These are phyloP conservation scores for Wickerhamomyces sp. DNA, from an alignment of 1,139 yeast genomes.

Conservation along the genomic window DNA sequence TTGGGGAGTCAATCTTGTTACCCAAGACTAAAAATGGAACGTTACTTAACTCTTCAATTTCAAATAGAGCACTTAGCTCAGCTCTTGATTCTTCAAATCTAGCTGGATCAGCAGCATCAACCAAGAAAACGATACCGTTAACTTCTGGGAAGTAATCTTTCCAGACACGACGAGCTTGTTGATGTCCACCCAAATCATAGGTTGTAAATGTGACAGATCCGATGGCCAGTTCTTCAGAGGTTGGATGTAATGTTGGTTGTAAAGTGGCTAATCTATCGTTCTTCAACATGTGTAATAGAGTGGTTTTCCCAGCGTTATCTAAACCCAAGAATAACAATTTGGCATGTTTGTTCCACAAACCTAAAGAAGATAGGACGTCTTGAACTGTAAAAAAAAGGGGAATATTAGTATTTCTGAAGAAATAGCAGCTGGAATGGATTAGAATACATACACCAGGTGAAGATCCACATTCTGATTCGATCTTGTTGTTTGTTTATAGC, in stretches of 20 bases:
- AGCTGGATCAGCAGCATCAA: slow-evolving; percentile 95
- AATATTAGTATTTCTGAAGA: neutral
- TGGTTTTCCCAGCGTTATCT: slow-evolving; percentile 98
- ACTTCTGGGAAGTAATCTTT: slow-evolving; percentile 99
- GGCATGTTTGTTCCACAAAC: slow-evolving; percentile 97
- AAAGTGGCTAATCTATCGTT: slow-evolving; percentile 96
- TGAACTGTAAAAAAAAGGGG: slow-evolving; percentile 45
- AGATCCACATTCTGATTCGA: slow-evolving; percentile 41
- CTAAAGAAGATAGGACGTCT: slow-evolving; percentile 89
- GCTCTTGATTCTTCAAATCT: slow-evolving; percentile 93
- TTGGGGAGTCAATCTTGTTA: slow-evolving; percentile 91
- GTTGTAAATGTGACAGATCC: slow-evolving; percentile 97
- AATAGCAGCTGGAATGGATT: no score
- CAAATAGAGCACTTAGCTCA: slow-evolving; percentile 87
- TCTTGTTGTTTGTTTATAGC: neutral
- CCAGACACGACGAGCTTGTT: slow-evolving; percentile 98
- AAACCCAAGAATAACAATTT: slow-evolving; percentile 91
- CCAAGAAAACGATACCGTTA: slow-evolving; percentile 92
- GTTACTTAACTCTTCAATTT: slow-evolving; percentile 79
- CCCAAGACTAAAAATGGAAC: slow-evolving; percentile 95
- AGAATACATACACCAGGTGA: slow-evolving; percentile 50
- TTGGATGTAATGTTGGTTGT: slow-evolving; percentile 97
- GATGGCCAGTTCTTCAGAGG: slow-evolving; percentile 95
- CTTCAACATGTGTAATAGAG: slow-evolving; percentile 91
- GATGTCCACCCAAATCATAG: slow-evolving; percentile 97